Percentiles rank a stretch among this genome's conserved stretches.
phyloP scores from a whole-genome alignment of 495 filamentous ascomycete genomes.

The Trichoderma asperelloides region DNA sequence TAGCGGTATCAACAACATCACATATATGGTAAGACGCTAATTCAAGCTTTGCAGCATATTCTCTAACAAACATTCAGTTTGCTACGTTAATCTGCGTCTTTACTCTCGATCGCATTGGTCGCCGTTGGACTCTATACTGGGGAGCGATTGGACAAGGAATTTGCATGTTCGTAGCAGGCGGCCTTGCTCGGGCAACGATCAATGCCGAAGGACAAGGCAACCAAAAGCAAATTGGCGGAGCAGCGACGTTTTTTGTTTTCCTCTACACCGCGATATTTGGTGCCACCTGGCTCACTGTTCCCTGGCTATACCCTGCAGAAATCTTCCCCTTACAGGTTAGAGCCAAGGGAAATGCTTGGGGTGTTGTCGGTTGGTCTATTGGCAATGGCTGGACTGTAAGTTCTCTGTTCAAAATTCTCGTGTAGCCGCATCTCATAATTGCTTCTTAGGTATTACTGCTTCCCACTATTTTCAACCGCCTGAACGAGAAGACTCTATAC shows the following conservation, averaged over 20 bases:
- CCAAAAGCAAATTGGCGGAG: constrained; percentile 44
- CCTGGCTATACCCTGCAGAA: constrained; percentile 64
- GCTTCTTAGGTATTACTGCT: constrained; percentile 49
- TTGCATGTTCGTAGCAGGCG: constrained; percentile 27
- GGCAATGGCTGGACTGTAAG: constrained; percentile 3
- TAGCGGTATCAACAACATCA: constrained; percentile 13
- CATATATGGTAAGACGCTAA: constrained; percentile 8
- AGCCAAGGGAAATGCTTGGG: constrained; percentile 65
- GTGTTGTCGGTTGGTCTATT: constrained; percentile 64
- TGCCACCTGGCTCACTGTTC: constrained; percentile 64
- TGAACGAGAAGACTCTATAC: constrained; percentile 58
- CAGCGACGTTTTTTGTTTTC: constrained; percentile 59
- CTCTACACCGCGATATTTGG: constrained; percentile 62
- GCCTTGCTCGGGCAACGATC: constrained; percentile 5
- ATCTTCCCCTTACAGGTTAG: constrained; percentile 63
- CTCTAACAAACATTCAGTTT: not conserved
- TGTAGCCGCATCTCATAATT: not conserved
- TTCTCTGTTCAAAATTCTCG: not conserved
- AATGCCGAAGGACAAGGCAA: not conserved
- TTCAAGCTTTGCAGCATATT: too few species aligned
- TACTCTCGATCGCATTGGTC: constrained; percentile 45
- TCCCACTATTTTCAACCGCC: constrained; percentile 52
- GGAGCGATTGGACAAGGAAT: constrained; percentile 55
- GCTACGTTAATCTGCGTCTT: constrained; percentile 21
- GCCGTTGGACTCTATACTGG: constrained; percentile 61